These are phyloP conservation scores for Fusarium phyllophilum DNA, from an alignment of 2,329 filamentous ascomycete species.

Conservation along the genomic window DNA sequence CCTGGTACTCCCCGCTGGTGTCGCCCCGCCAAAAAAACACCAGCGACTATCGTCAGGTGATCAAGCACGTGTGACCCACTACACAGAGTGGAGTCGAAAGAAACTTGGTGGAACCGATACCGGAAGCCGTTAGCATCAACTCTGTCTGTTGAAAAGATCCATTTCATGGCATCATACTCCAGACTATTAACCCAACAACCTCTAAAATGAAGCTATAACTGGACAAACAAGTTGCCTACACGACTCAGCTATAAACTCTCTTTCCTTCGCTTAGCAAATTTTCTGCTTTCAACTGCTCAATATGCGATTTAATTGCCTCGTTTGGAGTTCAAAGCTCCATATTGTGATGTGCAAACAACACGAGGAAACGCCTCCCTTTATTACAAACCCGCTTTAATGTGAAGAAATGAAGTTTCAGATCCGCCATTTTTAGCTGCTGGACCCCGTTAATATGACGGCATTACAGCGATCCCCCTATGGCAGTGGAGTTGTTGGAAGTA, in stretches of 20 bases:
- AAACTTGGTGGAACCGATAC: neutral
- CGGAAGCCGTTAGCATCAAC: conserved; percentile 14
- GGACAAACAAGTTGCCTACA: neutral
- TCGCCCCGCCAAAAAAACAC: neutral
- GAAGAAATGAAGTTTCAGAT: conserved; percentile 34
- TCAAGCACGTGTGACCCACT: neutral
- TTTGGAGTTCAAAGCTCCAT: neutral
- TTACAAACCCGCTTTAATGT: conserved; percentile 16
- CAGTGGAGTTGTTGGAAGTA: conserved; percentile 22
- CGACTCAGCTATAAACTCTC: conserved; percentile 16
- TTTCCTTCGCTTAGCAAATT: conserved; percentile 3
- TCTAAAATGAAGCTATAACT: neutral
- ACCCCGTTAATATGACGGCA: conserved; percentile 35
- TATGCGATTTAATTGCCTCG: neutral
- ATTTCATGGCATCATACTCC: conserved; percentile 10
- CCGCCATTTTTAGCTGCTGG: conserved; percentile 14
- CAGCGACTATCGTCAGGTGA: neutral
- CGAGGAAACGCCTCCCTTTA: conserved; percentile 19
- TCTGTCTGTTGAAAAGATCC: neutral
- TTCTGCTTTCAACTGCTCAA: neutral
- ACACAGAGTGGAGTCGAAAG: neutral
- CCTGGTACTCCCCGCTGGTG: neutral
- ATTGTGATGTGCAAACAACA: conserved; percentile 36
- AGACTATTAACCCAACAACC: conserved; percentile 4
- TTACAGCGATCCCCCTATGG: conserved; percentile 34